A percentile compares a stretch with the other conserved stretches of the same genome.
These are phyloP conservation scores for Ambrosiella beaveri DNA, from an alignment of 2,329 filamentous ascomycete species.

Conservation along the genomic window DNA sequence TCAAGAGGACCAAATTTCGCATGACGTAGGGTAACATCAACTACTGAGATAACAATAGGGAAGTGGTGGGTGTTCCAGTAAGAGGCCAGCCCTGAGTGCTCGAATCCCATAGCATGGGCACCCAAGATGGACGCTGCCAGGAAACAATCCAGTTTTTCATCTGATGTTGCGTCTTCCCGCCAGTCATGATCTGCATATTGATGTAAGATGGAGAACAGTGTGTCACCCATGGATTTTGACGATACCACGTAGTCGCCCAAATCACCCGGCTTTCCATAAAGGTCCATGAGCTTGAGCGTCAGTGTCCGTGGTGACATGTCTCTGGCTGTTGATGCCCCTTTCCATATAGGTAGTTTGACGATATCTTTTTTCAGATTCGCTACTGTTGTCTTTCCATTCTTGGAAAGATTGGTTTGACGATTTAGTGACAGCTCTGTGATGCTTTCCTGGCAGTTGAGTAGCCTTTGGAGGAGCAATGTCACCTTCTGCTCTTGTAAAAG, in stretches of 20 bases:
- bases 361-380: slow-evolving; percentile 35
- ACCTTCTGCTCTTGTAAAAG: slow-evolving; percentile 39
- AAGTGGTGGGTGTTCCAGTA: slow-evolving; percentile 34
- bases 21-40: slow-evolving; percentile 24
- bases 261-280: slow-evolving; percentile 12
- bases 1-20: slow-evolving; percentile 25
- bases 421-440: slow-evolving; percentile 46
- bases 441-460: slow-evolving; percentile 37
- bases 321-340: slow-evolving; percentile 27
- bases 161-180: slow-evolving; percentile 9
- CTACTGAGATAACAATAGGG: slow-evolving; percentile 31
- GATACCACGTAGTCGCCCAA: slow-evolving; percentile 9
- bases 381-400: slow-evolving; percentile 40
- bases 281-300: slow-evolving; percentile 25
- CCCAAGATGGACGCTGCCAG: slow-evolving; percentile 34
- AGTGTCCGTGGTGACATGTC: slow-evolving; percentile 45
- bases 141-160: slow-evolving; percentile 13
- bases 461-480: slow-evolving; percentile 34
- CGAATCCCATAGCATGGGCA: slow-evolving; percentile 31
- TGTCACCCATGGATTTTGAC: slow-evolving; percentile 13
- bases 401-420: slow-evolving; percentile 51
- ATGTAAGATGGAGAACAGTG: slow-evolving; percentile 15
- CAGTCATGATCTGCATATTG: slow-evolving; percentile 9
- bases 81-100: slow-evolving; percentile 25
- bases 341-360: slow-evolving; percentile 41